Base-by-base conservation (phyloP, 139 green algal species). In the Astrephomene gubernaculifera region DNA sequence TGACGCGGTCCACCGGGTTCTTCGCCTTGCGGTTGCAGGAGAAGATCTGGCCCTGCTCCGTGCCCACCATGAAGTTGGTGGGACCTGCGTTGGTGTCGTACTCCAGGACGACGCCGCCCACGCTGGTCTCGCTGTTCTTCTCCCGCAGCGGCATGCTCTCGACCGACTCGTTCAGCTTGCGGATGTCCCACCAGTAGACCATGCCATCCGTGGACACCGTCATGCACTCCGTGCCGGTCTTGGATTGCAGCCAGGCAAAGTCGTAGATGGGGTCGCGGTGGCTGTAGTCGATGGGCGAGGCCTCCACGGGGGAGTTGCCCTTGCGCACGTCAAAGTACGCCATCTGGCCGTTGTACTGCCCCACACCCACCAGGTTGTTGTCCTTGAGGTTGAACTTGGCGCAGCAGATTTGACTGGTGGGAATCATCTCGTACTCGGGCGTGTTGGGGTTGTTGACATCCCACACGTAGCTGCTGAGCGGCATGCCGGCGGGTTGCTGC, bases 11-110 rank as follows among this genome's bases (percentile, higher is more conserved):
- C 5, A 76, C 82, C 2, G 96, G 96, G 78, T 95, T 98, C 90
- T 98, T 98, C 79, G 95, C 96, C 90, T 97, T 97, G 60, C 96
- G 89, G 53, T 86, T 86, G 76, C 85, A 89, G 14, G 81, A 86
- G 81, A 86, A 80, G 36, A 86, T 86, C 61, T 79, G 61, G 70
- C 95, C 96, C 83, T 95, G 90, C 88, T 98, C 95, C 6, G 93
- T 97, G 81, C 96, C 96, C 44, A 98, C 91, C 94, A 98, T 98
- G 90, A 99, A 99, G 92, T 98, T 98, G 84, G 96, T 98, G 63
- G 96, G 94, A 0, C 96, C 96, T 3, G 95, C 96, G 21, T 88
- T 86, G 19, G 94, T 81, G 83, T 96, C 94, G 87, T 98, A 98
- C 83, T 98, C 94, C 45, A 98, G 74, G 6, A 86, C 79, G 60